phyloP scores from a whole-genome alignment of 2,329 filamentous ascomycete species.

The Penicillium aurantiogriseum region DNA sequence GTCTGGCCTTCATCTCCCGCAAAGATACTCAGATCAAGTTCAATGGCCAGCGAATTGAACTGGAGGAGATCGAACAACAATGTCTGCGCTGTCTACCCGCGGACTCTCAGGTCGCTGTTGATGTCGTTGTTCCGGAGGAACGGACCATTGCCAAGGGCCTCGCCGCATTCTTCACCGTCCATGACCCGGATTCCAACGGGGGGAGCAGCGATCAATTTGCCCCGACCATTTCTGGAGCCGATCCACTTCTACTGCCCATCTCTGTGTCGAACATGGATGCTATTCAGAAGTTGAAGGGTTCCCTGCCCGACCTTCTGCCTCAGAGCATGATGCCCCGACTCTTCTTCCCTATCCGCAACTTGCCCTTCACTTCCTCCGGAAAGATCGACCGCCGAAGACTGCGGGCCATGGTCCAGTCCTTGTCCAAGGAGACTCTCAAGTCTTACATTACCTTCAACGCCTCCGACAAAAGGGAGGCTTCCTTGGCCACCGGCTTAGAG shows the following conservation, averaged over 20 bases:
- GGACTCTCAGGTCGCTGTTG: conserved; percentile 44
- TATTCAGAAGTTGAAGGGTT: conserved; percentile 28
- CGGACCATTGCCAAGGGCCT: conserved; percentile 32
- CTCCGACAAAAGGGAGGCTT: conserved; percentile 15
- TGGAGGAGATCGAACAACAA: conserved; percentile 49
- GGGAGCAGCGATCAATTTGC: conserved; percentile 23
- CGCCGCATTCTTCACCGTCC: conserved; percentile 36
- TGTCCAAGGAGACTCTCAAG: conserved; percentile 36
- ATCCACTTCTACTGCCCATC: conserved; percentile 29
- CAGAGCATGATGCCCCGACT: conserved; percentile 47
- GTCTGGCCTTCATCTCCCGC: conserved; percentile 34
- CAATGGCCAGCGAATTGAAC: conserved; percentile 47
- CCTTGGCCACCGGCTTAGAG: conserved; percentile 31
- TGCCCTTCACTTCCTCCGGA: conserved; percentile 45
- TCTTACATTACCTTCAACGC: conserved; percentile 29
- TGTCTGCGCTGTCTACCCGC: conserved; percentile 37
- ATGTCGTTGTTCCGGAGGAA: conserved; percentile 38
- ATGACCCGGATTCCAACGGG: conserved; percentile 18
- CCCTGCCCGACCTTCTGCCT: conserved; percentile 33
- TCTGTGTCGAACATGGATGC: conserved; percentile 22
- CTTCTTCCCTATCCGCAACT: conserved; percentile 43
- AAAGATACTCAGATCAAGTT: conserved; percentile 41
- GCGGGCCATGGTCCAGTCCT: conserved; percentile 36
- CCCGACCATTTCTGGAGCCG: conserved; percentile 16
- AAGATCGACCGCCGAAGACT: conserved; percentile 45